A percentile compares a stretch with the other conserved stretches of the same genome.
phyloP scores from a whole-genome alignment of 305 asterid species.

The Ajuga reptans region DNA sequence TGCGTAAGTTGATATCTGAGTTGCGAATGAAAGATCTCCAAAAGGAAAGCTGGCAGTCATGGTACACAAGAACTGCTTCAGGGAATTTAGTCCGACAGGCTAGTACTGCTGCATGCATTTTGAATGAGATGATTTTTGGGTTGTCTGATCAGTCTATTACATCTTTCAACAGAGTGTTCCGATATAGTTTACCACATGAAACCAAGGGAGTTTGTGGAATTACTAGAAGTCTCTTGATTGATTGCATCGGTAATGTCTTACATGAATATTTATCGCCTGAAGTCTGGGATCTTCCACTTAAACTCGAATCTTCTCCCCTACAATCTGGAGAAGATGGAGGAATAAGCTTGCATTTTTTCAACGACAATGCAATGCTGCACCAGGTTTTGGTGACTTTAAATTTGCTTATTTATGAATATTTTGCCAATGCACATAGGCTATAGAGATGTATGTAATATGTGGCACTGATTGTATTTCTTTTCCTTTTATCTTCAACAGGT shows the following conservation, averaged over 20 bases:
- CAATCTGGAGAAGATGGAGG: constrained; percentile 51
- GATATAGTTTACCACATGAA: constrained; percentile 27
- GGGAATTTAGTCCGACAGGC: constrained; percentile 88
- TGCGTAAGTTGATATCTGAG: constrained; percentile 63
- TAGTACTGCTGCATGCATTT: constrained; percentile 75
- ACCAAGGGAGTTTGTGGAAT: constrained; percentile 25
- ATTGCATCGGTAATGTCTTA: constrained; percentile 67
- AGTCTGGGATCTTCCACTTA: constrained; percentile 86
- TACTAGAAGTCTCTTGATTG: constrained; percentile 50
- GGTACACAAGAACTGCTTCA: constrained; percentile 69
- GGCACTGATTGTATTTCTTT: constrained; percentile 8
- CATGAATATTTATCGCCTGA: constrained; percentile 92
- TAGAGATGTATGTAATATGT: neutral
- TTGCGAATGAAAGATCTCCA: constrained; percentile 56
- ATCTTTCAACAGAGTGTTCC: constrained; percentile 40
- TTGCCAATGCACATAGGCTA: neutral
- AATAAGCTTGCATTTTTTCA: constrained; percentile 52
- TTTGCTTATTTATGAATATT: constrained; percentile 12
- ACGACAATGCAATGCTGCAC: constrained; percentile 79
- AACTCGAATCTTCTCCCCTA: constrained; percentile 36
- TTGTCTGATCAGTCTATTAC: constrained; percentile 59
- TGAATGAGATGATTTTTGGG: constrained; percentile 85
- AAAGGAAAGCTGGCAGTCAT: constrained; percentile 74
- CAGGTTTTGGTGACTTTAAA: constrained; percentile 46
- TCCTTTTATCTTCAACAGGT: constrained; percentile 44